These are phyloP conservation scores for Penicillium cosmopolitanum DNA, from an alignment of 495 filamentous ascomycete genomes.

Conservation along the genomic window DNA sequence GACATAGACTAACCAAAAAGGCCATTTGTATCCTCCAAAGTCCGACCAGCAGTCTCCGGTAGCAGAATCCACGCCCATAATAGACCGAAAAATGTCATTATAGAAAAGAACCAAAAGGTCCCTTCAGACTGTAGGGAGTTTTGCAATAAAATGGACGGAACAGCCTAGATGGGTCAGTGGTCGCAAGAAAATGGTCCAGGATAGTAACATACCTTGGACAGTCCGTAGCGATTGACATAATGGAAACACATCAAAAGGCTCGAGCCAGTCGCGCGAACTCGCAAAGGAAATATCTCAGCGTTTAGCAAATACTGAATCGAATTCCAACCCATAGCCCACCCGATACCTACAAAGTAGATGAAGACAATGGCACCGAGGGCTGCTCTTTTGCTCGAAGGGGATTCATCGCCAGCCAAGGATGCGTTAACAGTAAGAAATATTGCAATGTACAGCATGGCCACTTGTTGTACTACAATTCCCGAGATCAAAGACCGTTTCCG, in stretches of 20 bases:
- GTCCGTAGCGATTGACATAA: conserved; percentile 65
- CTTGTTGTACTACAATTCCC: conserved; percentile 58
- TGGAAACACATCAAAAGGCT: conserved; percentile 49
- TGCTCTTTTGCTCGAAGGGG: conserved; percentile 17
- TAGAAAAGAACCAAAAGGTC: conserved; percentile 67
- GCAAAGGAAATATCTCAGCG: conserved; percentile 65
- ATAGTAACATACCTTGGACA: conserved; percentile 30
- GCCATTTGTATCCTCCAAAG: not conserved
- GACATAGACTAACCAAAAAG: conserved; percentile 3
- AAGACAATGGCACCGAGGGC: conserved; percentile 55
- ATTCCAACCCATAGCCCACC: conserved; percentile 72
- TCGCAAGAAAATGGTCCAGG: too few relatives aligned
- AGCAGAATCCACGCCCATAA: conserved; percentile 6
- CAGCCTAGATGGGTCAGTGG: conserved; percentile 20
- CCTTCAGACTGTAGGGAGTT: conserved; percentile 33
- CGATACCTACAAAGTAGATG: conserved; percentile 59
- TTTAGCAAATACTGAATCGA: conserved; percentile 69
- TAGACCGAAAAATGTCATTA: conserved; percentile 51
- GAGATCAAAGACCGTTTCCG: conserved; percentile 60
- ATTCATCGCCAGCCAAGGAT: conserved; percentile 18
- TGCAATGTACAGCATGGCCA: conserved; percentile 64
- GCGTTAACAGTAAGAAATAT: conserved; percentile 52
- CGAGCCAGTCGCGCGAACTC: conserved; percentile 25
- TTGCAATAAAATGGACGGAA: conserved; percentile 49
- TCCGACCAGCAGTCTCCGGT: not conserved